Conservation (phyloP, 495 filamentous ascomycete genomes). For the Neurospora hispaniola region DNA sequence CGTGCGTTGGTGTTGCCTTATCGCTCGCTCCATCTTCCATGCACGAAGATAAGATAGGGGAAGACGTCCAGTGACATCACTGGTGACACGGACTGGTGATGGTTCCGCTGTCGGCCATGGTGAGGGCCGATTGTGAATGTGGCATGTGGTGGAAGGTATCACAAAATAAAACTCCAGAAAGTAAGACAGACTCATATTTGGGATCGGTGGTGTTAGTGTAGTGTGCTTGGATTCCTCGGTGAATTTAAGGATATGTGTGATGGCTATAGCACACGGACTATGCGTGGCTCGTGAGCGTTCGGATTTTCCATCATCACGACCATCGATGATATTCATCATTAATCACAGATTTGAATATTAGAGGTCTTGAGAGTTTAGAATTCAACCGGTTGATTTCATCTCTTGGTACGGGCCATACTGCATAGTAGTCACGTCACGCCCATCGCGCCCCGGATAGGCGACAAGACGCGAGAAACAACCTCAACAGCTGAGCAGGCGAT, state of each 20-base stretch:
- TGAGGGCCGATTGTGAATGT: neutral
- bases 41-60: neutral
- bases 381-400: too few species aligned
- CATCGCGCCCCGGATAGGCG: neutral
- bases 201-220: neutral
- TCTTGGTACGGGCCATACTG: neutral
- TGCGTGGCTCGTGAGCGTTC: neutral
- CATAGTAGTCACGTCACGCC: neutral
- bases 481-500: neutral
- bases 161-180: neutral
- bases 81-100: neutral
- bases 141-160: neutral
- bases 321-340: neutral
- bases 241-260: neutral
- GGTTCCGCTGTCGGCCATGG: neutral
- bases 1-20: neutral
- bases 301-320: neutral
- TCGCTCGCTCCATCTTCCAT: neutral
- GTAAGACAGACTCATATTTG: neutral
- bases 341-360: rapidly evolving
- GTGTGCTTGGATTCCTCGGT: neutral
- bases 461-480: neutral
- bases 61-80: neutral
- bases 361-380: neutral
- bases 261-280: neutral